Evolutionary conservation across 306 rosid species (phyloP).

Genomic region (Ochetophila trinervis): DNA sequence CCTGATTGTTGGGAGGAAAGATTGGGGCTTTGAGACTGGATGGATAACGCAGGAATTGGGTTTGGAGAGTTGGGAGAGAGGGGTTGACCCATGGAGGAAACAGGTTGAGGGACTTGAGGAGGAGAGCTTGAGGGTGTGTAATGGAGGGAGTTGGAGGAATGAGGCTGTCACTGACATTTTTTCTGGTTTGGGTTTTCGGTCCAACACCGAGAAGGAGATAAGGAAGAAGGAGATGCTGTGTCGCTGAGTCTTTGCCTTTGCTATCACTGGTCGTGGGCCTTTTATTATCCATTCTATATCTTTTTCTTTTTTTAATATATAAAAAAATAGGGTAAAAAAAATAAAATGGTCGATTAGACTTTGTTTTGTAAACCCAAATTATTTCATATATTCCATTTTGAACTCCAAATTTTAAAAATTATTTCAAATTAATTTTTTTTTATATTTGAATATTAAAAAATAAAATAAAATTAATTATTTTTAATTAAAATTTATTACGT

Average conservation of each 20-base stretch:
- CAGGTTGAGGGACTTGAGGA: conserved; percentile 20
- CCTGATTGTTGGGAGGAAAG: conserved; percentile 44
- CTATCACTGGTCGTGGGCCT: background rate
- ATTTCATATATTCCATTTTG: no score
- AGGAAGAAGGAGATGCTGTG: conserved; percentile 5
- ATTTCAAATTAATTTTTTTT: no score
- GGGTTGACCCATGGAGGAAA: conserved; percentile 54
- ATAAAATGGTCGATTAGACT: no score
- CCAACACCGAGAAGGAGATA: conserved; percentile 4
- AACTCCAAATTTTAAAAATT: no score
- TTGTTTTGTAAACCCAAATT: no score
- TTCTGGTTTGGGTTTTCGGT: conserved; percentile 1
- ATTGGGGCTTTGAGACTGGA: conserved; percentile 24
- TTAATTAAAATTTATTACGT: no score
- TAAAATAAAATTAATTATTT: no score
- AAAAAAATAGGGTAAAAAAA: no score
- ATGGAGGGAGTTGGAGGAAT: conserved; percentile 56
- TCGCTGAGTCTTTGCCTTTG: background rate
- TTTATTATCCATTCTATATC: no score
- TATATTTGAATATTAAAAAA: no score
- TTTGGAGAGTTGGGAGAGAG: conserved; percentile 47
- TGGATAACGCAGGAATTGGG: conserved; percentile 35
- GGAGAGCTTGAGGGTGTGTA: conserved; percentile 48
- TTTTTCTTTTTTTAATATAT: no score
- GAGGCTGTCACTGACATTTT: conserved; percentile 42